Base-by-base conservation (phyloP, 2,329 filamentous ascomycete species). In the Exophiala sp. region DNA sequence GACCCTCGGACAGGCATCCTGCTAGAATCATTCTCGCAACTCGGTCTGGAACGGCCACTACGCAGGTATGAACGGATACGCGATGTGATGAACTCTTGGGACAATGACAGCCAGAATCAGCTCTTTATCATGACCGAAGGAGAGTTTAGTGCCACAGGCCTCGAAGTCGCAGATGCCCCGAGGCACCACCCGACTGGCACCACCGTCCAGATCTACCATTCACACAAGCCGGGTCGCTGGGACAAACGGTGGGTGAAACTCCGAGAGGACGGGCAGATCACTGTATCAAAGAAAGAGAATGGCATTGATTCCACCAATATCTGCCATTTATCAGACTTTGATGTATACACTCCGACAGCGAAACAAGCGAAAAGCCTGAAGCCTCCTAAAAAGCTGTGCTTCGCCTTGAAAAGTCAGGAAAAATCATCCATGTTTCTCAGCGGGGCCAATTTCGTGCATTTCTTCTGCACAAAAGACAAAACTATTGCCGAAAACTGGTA, bases 21-120 rank as follows among this genome's bases (percentile, higher is more conserved):
- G 9, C 68, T 89, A 14, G 91, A 97, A 66, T 80, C 78, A 16
- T 96, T 89, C 65, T 71, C 75, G 16, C 77, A 82, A 38, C 76
- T 93, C 1, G 88, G 88, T 23, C 74, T 97, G 1, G 86, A 94
- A 65, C 81, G 91, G 32, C 85, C 86, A 1, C 70, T 97, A 21
- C 84, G 91, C 34, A 83, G 82, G 32, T 96, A 95, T 64, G 91
- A 97, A 70, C 81, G 81, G 55, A 78, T 97, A 24, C 81, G 88
- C 52, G 88, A 95, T 62, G 80, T 95, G 18, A 79, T 96, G 77
- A 94, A 95, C 65, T 94, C 89, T 0, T 97, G 91, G 91, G 87
- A 95, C 53, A 75, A 77, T 37, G 89, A 95, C 65, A 74, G 77
- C 2, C 83, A 89, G 59, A 93, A 95, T 62, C 75, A 78, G 6